Conservation (phyloP, 768 basidiomycete species). For the Boletus vermiculosoides region DNA sequence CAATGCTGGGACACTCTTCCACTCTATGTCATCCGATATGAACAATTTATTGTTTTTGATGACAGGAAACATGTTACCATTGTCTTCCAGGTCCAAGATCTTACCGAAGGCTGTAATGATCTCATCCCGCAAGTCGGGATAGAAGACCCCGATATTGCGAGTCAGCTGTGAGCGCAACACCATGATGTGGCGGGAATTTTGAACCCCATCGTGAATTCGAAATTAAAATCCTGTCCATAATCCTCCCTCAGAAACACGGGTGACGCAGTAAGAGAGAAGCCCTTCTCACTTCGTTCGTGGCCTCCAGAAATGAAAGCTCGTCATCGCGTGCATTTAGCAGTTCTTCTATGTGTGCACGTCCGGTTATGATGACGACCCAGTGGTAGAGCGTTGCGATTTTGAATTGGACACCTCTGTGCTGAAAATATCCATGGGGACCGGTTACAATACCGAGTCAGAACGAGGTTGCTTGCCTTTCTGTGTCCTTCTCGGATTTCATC, state of each 20-base stretch:
- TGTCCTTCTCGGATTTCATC: constrained; percentile 33
- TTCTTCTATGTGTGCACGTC: constrained; percentile 36
- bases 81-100: constrained; percentile 24
- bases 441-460: neutral
- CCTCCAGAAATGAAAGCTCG: constrained; percentile 34
- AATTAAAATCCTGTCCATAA: constrained; percentile 33
- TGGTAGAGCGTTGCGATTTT: constrained; percentile 28
- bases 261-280: too few relatives aligned
- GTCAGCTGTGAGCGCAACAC: constrained; percentile 32
- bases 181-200: constrained; percentile 28
- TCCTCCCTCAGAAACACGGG: neutral
- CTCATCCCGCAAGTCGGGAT: constrained; percentile 45
- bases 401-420: constrained; percentile 31
- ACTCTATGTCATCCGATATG: constrained; percentile 28
- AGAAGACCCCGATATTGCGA: constrained; percentile 37
- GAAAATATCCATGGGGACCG: neutral
- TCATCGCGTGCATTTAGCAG: constrained; percentile 39
- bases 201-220: constrained; percentile 36
- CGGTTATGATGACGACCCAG: constrained; percentile 41
- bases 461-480: constrained; percentile 19
- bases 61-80: constrained; percentile 5
- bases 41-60: too few relatives aligned
- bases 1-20: constrained; percentile 34
- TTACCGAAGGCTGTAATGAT: constrained; percentile 40
- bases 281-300: constrained; percentile 33